Conservation (phyloP, 2,329 filamentous ascomycete genomes). For the Talaromyces rugulosus region DNA sequence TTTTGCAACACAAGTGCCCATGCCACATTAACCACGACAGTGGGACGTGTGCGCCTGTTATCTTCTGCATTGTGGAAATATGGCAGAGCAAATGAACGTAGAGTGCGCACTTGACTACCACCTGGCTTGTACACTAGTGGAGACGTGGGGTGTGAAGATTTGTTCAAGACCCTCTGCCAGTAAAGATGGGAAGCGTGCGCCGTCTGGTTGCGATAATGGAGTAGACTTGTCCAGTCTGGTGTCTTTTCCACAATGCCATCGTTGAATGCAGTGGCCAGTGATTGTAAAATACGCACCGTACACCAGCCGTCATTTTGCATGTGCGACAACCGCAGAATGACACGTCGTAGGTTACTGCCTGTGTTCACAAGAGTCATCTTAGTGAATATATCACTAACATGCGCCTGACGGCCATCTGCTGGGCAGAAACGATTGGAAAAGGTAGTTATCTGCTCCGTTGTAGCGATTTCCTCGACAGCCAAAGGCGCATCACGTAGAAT, state of each 20-base stretch:
- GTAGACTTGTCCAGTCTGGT: background rate
- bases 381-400: background rate
- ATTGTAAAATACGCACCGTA: background rate
- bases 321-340: background rate
- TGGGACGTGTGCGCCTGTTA: background rate
- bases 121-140: background rate
- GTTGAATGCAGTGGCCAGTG: background rate
- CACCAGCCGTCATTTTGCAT: constrained; percentile 5
- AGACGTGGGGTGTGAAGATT: background rate
- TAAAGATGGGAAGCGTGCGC: background rate
- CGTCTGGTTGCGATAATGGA: background rate
- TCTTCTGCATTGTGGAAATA: background rate
- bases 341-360: background rate
- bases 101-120: background rate
- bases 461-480: background rate
- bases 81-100: background rate
- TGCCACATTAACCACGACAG: constrained; percentile 38
- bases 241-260: background rate
- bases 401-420: background rate
- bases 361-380: background rate
- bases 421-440: background rate
- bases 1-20: constrained; percentile 59
- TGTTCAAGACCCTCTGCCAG: too few relatives aligned
- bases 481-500: background rate
- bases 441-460: background rate